These are phyloP conservation scores for Agaricus bisporus DNA, from an alignment of 768 basidiomycete species.

Conservation along the genomic window DNA sequence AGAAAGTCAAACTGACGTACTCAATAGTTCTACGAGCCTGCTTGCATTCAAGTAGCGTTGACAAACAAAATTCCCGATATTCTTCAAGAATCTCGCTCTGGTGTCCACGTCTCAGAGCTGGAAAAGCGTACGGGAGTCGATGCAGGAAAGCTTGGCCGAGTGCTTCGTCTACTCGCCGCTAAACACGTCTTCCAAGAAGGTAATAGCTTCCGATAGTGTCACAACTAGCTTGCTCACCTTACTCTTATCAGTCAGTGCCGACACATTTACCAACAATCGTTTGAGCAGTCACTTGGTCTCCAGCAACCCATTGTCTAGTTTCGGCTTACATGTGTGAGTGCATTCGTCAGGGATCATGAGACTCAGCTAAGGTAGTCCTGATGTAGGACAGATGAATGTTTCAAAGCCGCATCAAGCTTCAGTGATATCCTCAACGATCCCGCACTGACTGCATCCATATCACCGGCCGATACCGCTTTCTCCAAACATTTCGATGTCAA, in stretches of 20 bases:
- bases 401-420: slow-evolving; percentile 20
- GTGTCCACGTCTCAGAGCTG: slow-evolving; percentile 29
- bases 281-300: slow-evolving; percentile 25
- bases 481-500: slow-evolving; percentile 18
- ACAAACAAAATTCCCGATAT: slow-evolving; percentile 32
- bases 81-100: slow-evolving; percentile 27
- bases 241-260: slow-evolving; percentile 19
- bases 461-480: slow-evolving; percentile 20
- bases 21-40: slow-evolving; percentile 23
- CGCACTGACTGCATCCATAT: slow-evolving; percentile 21
- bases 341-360: not conserved
- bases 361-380: too few species aligned
- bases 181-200: slow-evolving; percentile 33
- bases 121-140: slow-evolving; percentile 24
- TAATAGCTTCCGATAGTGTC: not conserved
- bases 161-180: slow-evolving; percentile 32
- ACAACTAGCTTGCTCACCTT: not conserved
- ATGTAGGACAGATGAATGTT: slow-evolving; percentile 15
- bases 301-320: slow-evolving; percentile 18
- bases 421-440: slow-evolving; percentile 29
- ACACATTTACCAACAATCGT: slow-evolving; percentile 33
- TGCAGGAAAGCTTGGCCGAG: slow-evolving; percentile 28
- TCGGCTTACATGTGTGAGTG: slow-evolving; percentile 21
- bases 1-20: not conserved
- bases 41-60: slow-evolving; percentile 26